Conservation (phyloP, 306 rosid species). For the Gastrolobium villosum region DNA sequence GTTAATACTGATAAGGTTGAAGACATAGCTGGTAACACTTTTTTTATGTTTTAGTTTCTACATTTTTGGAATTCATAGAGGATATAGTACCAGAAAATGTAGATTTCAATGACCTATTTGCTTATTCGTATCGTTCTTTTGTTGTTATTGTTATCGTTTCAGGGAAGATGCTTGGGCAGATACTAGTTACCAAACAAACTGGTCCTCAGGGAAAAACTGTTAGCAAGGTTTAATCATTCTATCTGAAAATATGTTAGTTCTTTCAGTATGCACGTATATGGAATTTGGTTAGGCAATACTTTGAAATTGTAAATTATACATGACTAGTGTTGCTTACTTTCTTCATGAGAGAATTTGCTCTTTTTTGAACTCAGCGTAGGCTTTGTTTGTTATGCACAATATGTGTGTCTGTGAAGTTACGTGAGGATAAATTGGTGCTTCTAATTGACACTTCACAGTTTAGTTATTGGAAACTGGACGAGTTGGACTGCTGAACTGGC, state of each 20-base stretch:
- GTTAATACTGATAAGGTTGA: slow-evolving; percentile 83
- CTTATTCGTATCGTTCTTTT: neutral
- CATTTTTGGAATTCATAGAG: neutral
- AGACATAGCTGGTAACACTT: slow-evolving; percentile 88
- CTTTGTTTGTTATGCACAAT: slow-evolving; percentile 32
- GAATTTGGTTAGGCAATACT: slow-evolving; percentile 23
- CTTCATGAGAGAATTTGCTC: neutral
- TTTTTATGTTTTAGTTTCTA: slow-evolving; percentile 27
- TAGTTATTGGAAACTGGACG: neutral
- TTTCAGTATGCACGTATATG: slow-evolving; percentile 15
- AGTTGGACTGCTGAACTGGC: slow-evolving; percentile 30
- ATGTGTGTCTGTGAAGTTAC: slow-evolving; percentile 16
- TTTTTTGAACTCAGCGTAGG: neutral
- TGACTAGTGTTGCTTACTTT: slow-evolving; percentile 29
- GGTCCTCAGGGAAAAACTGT: slow-evolving; percentile 96
- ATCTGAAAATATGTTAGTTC: slow-evolving; percentile 34
- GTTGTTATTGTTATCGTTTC: slow-evolving; percentile 43
- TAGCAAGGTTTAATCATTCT: slow-evolving; percentile 76
- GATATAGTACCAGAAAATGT: neutral
- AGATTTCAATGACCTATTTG: slow-evolving; percentile 8
- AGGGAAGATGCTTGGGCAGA: slow-evolving; percentile 99
- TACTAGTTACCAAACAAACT: slow-evolving; percentile 97
- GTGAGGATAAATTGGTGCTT: slow-evolving; percentile 34
- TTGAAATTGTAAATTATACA: slow-evolving; percentile 1
- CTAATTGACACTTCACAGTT: neutral